These are phyloP conservation scores for Aspergillus campestris DNA, from an alignment of 495 filamentous ascomycete genomes.

Conservation along the genomic window DNA sequence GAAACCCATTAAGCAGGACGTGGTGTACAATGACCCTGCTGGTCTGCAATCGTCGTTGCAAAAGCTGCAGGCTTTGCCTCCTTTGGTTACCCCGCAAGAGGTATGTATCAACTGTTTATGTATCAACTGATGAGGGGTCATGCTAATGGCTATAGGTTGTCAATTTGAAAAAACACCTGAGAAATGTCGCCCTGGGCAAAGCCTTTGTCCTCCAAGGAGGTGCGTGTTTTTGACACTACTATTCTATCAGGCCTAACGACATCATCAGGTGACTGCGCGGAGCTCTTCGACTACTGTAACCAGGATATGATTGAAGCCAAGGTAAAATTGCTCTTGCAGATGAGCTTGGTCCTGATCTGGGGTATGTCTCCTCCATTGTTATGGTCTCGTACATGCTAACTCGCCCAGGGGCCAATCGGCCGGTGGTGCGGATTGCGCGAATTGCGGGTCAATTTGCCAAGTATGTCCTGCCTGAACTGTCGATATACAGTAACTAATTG, in stretches of 20 bases:
- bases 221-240: constrained; percentile 8
- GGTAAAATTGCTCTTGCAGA: constrained; percentile 91
- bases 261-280: constrained; percentile 71
- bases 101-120: constrained; percentile 15
- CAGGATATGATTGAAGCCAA: constrained; percentile 85
- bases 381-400: constrained; percentile 5
- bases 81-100: constrained; percentile 80
- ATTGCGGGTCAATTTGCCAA: constrained; percentile 98
- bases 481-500: not conserved
- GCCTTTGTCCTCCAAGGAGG: constrained; percentile 92
- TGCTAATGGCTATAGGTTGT: constrained; percentile 46
- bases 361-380: constrained; percentile 34
- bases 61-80: constrained; percentile 72
- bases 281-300: constrained; percentile 95
- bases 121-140: not conserved
- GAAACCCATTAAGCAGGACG: constrained; percentile 88
- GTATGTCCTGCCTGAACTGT: constrained; percentile 8
- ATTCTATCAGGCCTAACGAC: not conserved
- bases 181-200: constrained; percentile 83
- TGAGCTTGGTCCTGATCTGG: constrained; percentile 89
- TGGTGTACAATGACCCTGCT: constrained; percentile 62
- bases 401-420: constrained; percentile 61
- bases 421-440: constrained; percentile 86
- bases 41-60: constrained; percentile 54
- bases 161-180: constrained; percentile 64